Evolutionary conservation across 2,329 filamentous ascomycete species (phyloP), one percentile per base, ranked within the genome.

Genomic region (Colletotrichum liaoningense): DNA sequence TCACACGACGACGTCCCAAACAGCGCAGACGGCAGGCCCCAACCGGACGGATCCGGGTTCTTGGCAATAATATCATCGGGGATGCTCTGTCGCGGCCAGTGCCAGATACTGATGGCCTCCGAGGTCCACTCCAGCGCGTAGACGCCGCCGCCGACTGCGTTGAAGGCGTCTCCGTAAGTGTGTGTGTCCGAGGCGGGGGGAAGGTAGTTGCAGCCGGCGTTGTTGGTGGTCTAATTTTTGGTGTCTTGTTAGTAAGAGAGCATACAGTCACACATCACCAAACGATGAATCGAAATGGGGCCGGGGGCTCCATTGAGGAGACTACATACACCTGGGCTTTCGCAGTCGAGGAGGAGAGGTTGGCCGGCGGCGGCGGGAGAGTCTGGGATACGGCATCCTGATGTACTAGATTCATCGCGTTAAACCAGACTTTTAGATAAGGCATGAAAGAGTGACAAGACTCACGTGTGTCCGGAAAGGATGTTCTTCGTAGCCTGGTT

Each of bases 111-210:
- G 80, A 97, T 93, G 69, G 87, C 88, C 1, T 89, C 82, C 11
- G 85, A 83, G 63, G 92, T 92, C 93, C 94, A 97, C 77, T 93
- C 86, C 76, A 93, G 88, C 6, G 91, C 92, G 76, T 93, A 94
- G 3, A 94, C 88, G 33, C 92, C 92, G n/a, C 93, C 92, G 1
- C 87, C 86, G 46, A 81, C 88, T 11, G 85, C 85, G 79, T 95
- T 95, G 84, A 95, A 94, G 0, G 86, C 85, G 66, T 90, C 87
- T 1, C 92, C 92, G 74, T 91, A 93, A 5, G 86, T 83, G 1
- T 83, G 78, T 0, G 84, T 85, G 35, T 88, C 85, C 49, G 78
- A 82, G 71, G 76, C 57, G 0, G 84, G 81, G 0, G 85, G 79
- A 14, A 80, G 79, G 72, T 83, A 87, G 70, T 85, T 86, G 74